phyloP scores from a whole-genome alignment of 2,329 filamentous ascomycete genomes.

The Fusarium compactum region DNA sequence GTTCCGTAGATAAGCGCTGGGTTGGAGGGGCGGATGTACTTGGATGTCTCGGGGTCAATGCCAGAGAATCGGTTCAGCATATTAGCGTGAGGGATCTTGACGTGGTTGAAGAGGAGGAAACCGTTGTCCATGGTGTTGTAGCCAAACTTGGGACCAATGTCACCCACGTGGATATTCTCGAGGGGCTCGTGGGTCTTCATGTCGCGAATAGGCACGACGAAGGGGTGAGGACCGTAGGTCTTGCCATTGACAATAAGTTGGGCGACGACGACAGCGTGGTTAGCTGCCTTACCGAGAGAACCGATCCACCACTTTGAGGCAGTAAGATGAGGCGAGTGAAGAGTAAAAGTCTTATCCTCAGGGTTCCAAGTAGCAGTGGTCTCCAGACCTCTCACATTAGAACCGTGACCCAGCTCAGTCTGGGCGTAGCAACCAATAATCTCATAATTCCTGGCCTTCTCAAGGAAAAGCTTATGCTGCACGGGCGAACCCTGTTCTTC shows the following conservation, averaged over 20 bases:
- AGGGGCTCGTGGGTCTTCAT: conserved; percentile 76
- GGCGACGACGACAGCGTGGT: conserved; percentile 83
- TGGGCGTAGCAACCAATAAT: conserved; percentile 85
- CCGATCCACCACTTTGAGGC: conserved; percentile 90
- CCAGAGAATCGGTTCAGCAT: conserved; percentile 80
- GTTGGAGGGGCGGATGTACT: conserved; percentile 75
- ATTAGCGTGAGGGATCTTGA: conserved; percentile 77
- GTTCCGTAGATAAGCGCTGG: conserved; percentile 80
- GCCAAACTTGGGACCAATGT: conserved; percentile 84
- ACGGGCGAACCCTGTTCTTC: conserved; percentile 78
- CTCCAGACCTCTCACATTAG: conserved; percentile 79
- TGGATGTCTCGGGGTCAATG: conserved; percentile 75
- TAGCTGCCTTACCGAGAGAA: conserved; percentile 79
- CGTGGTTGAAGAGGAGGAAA: conserved; percentile 80
- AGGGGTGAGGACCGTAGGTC: conserved; percentile 79
- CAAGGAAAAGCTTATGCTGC: conserved; percentile 79
- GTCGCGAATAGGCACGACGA: conserved; percentile 80
- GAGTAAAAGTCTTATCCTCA: conserved; percentile 78
- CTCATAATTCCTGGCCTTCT: conserved; percentile 75
- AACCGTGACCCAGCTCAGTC: conserved; percentile 83
- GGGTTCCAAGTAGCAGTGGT: conserved; percentile 80
- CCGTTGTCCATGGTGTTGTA: conserved; percentile 89
- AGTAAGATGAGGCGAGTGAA: conserved; percentile 80
- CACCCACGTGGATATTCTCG: conserved; percentile 78
- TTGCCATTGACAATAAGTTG: conserved; percentile 78